Conservation (phyloP, 2,329 filamentous ascomycete species). For the Thelonectria olida region DNA sequence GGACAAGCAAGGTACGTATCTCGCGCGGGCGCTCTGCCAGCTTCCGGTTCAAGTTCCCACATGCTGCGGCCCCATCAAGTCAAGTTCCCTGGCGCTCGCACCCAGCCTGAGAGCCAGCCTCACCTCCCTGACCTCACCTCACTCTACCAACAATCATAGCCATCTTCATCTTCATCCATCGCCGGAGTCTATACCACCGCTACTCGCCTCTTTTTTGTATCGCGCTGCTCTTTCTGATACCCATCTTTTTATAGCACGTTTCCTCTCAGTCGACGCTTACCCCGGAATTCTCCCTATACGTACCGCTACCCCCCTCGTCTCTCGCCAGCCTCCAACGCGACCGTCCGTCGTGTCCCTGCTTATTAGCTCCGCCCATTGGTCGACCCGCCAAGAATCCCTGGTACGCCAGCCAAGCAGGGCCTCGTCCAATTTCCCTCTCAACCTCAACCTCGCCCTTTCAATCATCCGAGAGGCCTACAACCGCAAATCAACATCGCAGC, state of each 20-base stretch:
- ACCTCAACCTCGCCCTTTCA: conserved; percentile 27
- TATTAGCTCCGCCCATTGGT: conserved; percentile 34
- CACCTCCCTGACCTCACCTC: conserved; percentile 33
- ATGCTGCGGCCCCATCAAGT: conserved; percentile 26
- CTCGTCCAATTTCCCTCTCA: conserved; percentile 40
- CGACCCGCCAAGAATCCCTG: conserved; percentile 41
- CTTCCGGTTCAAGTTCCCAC: conserved; percentile 15
- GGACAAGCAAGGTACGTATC: conserved; percentile 27
- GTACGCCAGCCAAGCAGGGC: conserved; percentile 37
- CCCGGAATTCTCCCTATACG: conserved; percentile 15
- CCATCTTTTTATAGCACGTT: neutral
- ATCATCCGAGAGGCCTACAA: conserved; percentile 29
- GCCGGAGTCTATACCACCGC: conserved; percentile 10
- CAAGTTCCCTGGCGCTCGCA: conserved; percentile 35
- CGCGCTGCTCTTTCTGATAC: conserved; percentile 10
- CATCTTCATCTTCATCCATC: conserved; percentile 32
- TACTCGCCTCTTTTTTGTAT: conserved; percentile 8
- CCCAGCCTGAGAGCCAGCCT: conserved; percentile 35
- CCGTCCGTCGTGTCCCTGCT: conserved; percentile 21
- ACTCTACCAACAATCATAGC: conserved; percentile 24
- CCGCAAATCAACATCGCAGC: conserved; percentile 8
- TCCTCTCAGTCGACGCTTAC: conserved; percentile 7
- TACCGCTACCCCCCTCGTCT: conserved; percentile 9
- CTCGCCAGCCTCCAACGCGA: conserved; percentile 28
- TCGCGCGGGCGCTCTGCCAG: conserved; percentile 20